Evolutionary conservation across 768 basidiomycete species (phyloP), one percentile per base, ranked within the genome.

Genomic region (Boletus pseudo-olivaceus): DNA sequence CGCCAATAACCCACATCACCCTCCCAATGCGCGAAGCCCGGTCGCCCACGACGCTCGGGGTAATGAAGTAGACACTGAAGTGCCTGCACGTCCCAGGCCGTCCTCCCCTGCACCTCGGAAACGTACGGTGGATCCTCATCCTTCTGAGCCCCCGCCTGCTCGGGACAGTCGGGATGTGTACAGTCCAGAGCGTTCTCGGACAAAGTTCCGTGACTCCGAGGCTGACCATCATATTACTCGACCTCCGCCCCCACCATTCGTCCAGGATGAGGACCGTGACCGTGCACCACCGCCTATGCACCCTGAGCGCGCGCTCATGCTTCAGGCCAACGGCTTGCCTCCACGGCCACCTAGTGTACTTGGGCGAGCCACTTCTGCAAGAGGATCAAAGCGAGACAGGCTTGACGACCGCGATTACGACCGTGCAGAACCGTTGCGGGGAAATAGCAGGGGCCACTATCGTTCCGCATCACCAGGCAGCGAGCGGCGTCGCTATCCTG

Each of bases 231-330:
- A 39, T 15, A 41, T 43, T 11, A 19, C 35, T 19, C 54, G 49
- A 30, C 60, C 56, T 5, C 53, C 55, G 0, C 54, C 49, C 4
- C 46, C 38, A 5, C 40, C 34, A 0, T 34, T 45, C 0, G 38
- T 49, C 8, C 56, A 38, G 42, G 59, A 57, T 3, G 57, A 58
- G 11, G 57, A 49, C 2, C 54, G 19, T 23, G 53, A 56, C 4
- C 62, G 55, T 26, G 59, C 45, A 20, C 51, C 54, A 9, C 67
- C 49, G 1, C 40, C 51, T 6, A 69, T 70, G 54, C 69, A 72
- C 43, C 71, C 67, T 4, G 69, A 70, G 27, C 69, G 71, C 5
- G 71, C 65, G 17, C 54, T 66, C 6, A 56, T 70, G 56, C 51
- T 71, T 7, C 71, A 72, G 32, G 54, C 8, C 20, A 66, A 66